Evolutionary conservation across 495 filamentous ascomycete genomes (phyloP).

Genomic region (Choiromyces venosus): DNA sequence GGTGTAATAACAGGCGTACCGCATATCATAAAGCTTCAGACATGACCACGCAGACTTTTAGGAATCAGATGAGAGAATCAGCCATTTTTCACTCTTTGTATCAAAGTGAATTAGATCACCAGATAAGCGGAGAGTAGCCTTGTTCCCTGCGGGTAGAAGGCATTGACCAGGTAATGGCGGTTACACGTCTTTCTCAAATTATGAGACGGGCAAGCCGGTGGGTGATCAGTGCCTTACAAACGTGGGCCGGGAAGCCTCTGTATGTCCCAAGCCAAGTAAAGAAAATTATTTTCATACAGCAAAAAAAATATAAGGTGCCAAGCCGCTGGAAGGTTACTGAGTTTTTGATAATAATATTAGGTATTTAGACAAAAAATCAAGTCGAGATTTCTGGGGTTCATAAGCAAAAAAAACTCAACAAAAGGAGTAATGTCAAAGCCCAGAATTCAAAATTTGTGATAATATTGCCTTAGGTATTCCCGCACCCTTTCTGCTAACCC

Average conservation of each 20-base stretch:
- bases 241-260: neutral
- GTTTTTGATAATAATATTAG: too few relatives aligned
- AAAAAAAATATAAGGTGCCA: neutral
- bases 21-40: neutral
- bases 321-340: neutral
- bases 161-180: neutral
- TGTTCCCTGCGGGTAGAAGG: neutral
- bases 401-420: neutral
- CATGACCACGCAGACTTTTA: neutral
- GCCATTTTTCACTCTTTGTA: neutral
- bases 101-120: neutral
- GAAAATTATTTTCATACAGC: neutral
- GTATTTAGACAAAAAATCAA: neutral
- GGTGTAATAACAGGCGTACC: neutral
- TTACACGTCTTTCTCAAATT: neutral
- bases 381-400: neutral
- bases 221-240: neutral
- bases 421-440: neutral
- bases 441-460: neutral
- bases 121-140: neutral
- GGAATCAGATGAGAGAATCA: neutral
- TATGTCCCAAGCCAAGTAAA: neutral
- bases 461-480: neutral
- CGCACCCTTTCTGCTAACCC: too few relatives aligned
- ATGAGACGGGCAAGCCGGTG: neutral